These are phyloP conservation scores for Skeletonema marinoi DNA, from an alignment of 108 stramenopile species.

Conservation along the genomic window DNA sequence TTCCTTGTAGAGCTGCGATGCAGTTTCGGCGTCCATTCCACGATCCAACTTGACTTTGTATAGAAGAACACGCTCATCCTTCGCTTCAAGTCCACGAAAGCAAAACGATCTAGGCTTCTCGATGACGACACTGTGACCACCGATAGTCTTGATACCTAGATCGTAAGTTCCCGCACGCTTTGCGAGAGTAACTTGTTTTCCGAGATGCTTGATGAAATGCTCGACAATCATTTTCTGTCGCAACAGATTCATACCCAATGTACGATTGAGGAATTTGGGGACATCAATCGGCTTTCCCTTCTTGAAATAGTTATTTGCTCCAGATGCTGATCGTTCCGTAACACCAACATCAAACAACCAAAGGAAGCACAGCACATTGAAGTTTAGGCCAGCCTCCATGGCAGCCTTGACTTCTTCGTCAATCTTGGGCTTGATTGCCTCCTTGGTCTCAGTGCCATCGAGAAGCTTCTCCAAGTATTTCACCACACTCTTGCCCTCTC, in stretches of 20 bases:
- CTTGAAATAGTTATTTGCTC: background rate
- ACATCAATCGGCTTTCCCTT: conserved; percentile 14
- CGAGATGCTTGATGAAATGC: conserved; percentile 37
- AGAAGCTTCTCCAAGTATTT: conserved; percentile 16
- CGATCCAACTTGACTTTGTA: conserved; percentile 28
- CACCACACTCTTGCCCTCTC: conserved; percentile 28
- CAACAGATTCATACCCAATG: conserved; percentile 37
- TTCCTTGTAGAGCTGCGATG: conserved; percentile 27
- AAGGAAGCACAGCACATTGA: conserved; percentile 21
- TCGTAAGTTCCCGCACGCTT: conserved; percentile 39
- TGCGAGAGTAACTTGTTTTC: conserved; percentile 19
- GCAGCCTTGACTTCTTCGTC: conserved; percentile 29
- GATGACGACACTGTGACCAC: conserved; percentile 20
- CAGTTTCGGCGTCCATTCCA: conserved; percentile 29
- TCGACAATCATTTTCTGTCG: conserved; percentile 33
- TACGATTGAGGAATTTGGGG: conserved; percentile 41
- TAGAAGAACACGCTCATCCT: conserved; percentile 37
- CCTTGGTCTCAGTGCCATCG: conserved; percentile 27
- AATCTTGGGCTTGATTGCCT: conserved; percentile 37
- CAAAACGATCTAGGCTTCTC: conserved; percentile 28
- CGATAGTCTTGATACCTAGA: conserved; percentile 30
- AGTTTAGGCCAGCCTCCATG: conserved; percentile 45
- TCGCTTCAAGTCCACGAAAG: conserved; percentile 36
- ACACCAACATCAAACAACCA: conserved; percentile 47
- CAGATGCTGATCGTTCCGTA: background rate